Conservation (phyloP, 495 filamentous ascomycete species). For the Umbilicaria muhlenbergii region DNA sequence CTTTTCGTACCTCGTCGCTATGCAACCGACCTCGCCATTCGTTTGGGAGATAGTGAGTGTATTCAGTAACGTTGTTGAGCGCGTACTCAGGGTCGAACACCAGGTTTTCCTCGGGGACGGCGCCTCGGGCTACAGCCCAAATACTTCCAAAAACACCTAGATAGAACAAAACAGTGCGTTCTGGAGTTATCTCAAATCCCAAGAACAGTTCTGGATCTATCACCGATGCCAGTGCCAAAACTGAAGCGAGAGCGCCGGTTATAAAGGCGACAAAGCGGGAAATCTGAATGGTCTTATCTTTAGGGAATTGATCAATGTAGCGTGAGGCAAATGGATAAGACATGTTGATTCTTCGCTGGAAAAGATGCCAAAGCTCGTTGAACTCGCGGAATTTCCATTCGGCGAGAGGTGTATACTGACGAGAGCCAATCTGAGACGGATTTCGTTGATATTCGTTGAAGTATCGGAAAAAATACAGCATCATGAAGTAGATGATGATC, state of each 20-base stretch:
- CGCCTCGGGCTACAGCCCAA: slow-evolving; percentile 65
- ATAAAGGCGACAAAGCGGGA: slow-evolving; percentile 77
- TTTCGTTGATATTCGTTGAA: slow-evolving; percentile 94
- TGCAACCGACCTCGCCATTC: slow-evolving; percentile 83
- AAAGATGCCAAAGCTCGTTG: slow-evolving; percentile 89
- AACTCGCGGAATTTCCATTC: slow-evolving; percentile 99
- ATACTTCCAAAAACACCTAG: slow-evolving; percentile 56
- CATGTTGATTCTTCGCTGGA: slow-evolving; percentile 78
- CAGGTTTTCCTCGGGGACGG: slow-evolving; percentile 69
- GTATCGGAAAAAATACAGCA: slow-evolving; percentile 82
- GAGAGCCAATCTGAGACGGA: slow-evolving; percentile 63
- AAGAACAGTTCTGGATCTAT: slow-evolving; percentile 83
- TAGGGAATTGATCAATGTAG: slow-evolving; percentile 93
- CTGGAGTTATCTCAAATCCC: slow-evolving; percentile 74
- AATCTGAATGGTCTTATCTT: slow-evolving; percentile 74
- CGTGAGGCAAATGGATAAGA: slow-evolving; percentile 84
- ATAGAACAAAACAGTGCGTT: slow-evolving; percentile 74
- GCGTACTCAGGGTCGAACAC: slow-evolving; percentile 90
- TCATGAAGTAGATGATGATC: slow-evolving; percentile 62
- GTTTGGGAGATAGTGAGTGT: slow-evolving; percentile 75
- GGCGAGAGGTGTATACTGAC: slow-evolving; percentile 82
- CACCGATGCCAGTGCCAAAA: slow-evolving; percentile 64
- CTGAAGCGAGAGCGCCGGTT: slow-evolving; percentile 66
- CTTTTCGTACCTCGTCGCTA: slow-evolving; percentile 66
- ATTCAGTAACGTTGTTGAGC: slow-evolving; percentile 72